Percentiles rank a stretch among this genome's conserved stretches.
Evolutionary conservation across 331 rosid species (phyloP).

Genomic region (Erythrophleum ivorense): DNA sequence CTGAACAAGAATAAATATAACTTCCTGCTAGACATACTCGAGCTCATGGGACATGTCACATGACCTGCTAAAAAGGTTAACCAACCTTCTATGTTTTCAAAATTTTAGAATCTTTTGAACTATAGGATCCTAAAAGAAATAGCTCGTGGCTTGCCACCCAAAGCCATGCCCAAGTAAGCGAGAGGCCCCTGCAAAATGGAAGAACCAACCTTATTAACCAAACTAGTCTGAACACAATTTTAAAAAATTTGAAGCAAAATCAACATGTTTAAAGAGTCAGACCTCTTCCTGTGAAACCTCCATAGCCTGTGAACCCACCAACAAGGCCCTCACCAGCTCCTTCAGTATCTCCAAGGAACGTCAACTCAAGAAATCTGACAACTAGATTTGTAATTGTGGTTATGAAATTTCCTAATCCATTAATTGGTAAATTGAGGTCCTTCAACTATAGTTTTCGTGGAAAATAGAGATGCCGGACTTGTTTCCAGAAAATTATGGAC

Average conservation of each 20-base stretch:
- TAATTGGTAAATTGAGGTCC: too few relatives aligned
- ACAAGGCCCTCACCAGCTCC: not conserved
- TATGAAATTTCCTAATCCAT: too few relatives aligned
- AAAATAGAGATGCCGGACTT: not conserved
- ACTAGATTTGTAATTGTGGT: not conserved
- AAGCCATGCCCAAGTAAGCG: too few relatives aligned
- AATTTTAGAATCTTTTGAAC: not conserved
- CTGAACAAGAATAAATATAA: not conserved
- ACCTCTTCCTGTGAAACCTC: not conserved
- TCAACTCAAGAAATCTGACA: not conserved
- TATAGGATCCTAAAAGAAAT: not conserved
- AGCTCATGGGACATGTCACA: not conserved
- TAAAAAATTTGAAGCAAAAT: not conserved
- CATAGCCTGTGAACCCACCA: not conserved
- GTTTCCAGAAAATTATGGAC: constrained; percentile 5
- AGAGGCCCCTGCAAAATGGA: too few relatives aligned
- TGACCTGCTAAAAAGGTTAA: not conserved
- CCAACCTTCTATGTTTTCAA: not conserved
- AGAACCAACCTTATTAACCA: not conserved
- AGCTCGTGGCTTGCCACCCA: not conserved
- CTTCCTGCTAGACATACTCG: not conserved
- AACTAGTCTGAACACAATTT: not conserved
- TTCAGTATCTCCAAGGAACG: not conserved
- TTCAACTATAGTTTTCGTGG: not conserved
- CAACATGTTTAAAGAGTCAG: not conserved